Percentiles rank a stretch among this genome's conserved stretches.
Conservation (phyloP, 2,329 filamentous ascomycete genomes). For the Penicillium sp. region DNA sequence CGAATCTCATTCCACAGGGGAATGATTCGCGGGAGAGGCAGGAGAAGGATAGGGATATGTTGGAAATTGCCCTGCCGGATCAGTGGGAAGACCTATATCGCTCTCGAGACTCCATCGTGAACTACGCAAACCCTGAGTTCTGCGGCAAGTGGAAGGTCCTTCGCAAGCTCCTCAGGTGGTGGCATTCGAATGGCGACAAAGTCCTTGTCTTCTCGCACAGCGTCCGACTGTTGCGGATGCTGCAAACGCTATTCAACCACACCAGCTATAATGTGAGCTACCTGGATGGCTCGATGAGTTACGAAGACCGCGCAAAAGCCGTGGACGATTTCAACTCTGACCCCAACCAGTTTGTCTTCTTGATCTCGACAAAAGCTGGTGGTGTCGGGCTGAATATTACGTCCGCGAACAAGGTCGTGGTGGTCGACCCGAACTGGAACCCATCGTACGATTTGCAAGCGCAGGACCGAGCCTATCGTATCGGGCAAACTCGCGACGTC, state of each 20-base stretch:
- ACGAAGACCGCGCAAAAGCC: slow-evolving; percentile 73
- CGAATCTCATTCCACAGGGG: slow-evolving; percentile 68
- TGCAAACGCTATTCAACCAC: slow-evolving; percentile 78
- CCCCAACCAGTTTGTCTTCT: slow-evolving; percentile 81
- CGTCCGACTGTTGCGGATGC: slow-evolving; percentile 75
- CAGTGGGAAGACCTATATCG: slow-evolving; percentile 69
- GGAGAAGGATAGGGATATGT: slow-evolving; percentile 66
- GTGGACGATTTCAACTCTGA: slow-evolving; percentile 93
- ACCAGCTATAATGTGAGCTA: slow-evolving; percentile 90
- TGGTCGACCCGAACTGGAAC: slow-evolving; percentile 97
- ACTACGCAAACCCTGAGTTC: slow-evolving; percentile 79
- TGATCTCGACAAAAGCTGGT: slow-evolving; percentile 90
- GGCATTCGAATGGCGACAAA: slow-evolving; percentile 86
- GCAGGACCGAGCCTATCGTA: slow-evolving; percentile 92
- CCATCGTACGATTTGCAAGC: slow-evolving; percentile 91
- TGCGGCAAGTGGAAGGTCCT: slow-evolving; percentile 97
- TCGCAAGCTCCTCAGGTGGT: slow-evolving; percentile 79
- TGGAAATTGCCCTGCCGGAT: slow-evolving; percentile 70
- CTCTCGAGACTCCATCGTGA: slow-evolving; percentile 71
- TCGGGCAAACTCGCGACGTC: slow-evolving; percentile 86
- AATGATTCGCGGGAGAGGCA: slow-evolving; percentile 67
- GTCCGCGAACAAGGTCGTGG: slow-evolving; percentile 94
- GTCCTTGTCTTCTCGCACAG: slow-evolving; percentile 94
- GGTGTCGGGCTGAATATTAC: slow-evolving; percentile 95
- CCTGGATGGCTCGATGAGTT: slow-evolving; percentile 76